Evolutionary conservation across 225 moss, liverwort and hornwort species (phyloP), one percentile per base, ranked within the genome.

Genomic region (Rhytidiadelphus loreus): DNA sequence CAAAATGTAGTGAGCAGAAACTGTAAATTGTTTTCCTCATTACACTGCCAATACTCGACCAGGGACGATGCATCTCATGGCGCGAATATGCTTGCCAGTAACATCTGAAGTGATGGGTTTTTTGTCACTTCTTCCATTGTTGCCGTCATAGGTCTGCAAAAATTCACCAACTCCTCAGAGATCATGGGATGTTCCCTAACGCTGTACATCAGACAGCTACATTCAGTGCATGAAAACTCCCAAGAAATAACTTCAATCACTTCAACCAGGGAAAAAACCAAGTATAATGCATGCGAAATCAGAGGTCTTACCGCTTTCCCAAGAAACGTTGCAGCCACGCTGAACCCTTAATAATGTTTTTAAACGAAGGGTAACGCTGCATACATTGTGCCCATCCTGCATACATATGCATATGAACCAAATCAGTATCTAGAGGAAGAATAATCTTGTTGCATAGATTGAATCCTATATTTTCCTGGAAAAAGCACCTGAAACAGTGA

Each of bases 301-400:
- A 74, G 48, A 82, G 71, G 18, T 37, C 55, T 90, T 64, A 92
- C 93, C 94, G 87, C 89, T 94, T 95, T 77, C 94, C 91, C 82
- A 94, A 88, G 83, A 94, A 93, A 14, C 94, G 93, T 64, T 95
- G 93, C 73, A 95, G 83, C 93, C 94, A 94, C 28, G 95, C 77
- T 66, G 94, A 94, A 41, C 85, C 87, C 85, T 91, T 92, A 77
- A 94, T 91, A 52, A 94, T 94, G 86, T 90, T 85, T 87, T 92
- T 95, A 77, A 95, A 92, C 84, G 94, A 90, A 78, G 95, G 94
- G 89, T 94, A 95, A 82, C 94, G 91, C 80, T 88, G 92, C 91
- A 95, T 88, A 65, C 93, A 94, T 89, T 93, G 92, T 70, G 95
- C 80, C 90, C 95, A 95, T 77, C 94, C 95, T 95, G 91, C 79